Evolutionary conservation across 192 early-diverging fungal species (phyloP), one percentile per base, ranked within the genome.

Genomic region (Coemansia sp.): DNA sequence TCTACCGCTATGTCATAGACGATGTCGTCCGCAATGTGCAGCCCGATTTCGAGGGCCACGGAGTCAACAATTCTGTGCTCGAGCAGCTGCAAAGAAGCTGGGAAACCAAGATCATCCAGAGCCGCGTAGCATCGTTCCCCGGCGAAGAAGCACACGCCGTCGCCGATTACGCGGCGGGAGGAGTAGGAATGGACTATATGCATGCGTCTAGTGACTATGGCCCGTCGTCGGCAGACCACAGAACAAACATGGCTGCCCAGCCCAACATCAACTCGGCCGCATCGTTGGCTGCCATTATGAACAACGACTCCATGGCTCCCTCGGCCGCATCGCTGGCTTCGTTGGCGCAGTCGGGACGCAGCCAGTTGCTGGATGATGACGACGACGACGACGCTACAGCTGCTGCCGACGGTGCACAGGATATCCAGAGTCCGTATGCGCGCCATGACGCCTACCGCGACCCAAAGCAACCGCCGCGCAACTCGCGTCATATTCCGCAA

Each of bases 21-120:
- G 94, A 99, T 65, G 96, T 99, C 50, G 91, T 95, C 63, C 85
- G 88, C 58, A 90, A 95, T 67, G 89, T 93, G 25, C 87, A 87
- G 42, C 82, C 84, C 14, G 90, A 95, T 42, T 99, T 97, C 87
- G 91, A 91, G 45, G 89, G 92, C 61, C 86, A 92, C 76, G 96
- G 96, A 34, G 85, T 97, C 22, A 90, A 95, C 59, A 92, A 93
- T 32, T 83, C 89, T 25, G 89, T 95, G 22, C 83, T 99, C 34
- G 84, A 86, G 35, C 94, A 97, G 63, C 83, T 99, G 62, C 88
- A 93, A 67, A 84, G 89, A 33, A 70, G 63, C 53, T 84, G 89
- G 89, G 87, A 90, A 63, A 72, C 79, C 20, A 88, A 88, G 61
- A 83, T 90, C 49, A 69, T 83, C 35, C 70, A 73, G 56, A 84